Conservation (phyloP, 73 alveolate genomes). For the Tetrahymena malaccensis region DNA sequence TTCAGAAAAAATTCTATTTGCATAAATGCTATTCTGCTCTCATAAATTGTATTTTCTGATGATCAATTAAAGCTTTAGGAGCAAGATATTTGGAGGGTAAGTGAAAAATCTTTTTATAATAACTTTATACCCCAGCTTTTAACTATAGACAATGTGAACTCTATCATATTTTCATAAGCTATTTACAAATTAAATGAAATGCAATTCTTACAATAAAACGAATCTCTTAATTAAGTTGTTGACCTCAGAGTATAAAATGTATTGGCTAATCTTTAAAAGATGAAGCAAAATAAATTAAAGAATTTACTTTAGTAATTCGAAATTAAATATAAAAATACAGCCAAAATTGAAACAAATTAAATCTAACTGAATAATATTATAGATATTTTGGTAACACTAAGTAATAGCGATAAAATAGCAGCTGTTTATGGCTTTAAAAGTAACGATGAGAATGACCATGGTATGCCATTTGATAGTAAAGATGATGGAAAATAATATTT, state of each 20-base stretch:
- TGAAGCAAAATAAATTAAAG: background rate
- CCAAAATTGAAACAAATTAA: background rate
- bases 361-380: background rate
- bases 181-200: background rate
- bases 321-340: background rate
- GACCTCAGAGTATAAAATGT: background rate
- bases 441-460: background rate
- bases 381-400: background rate
- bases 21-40: background rate
- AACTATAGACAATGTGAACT: background rate
- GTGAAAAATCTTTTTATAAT: background rate
- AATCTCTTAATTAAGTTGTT: background rate
- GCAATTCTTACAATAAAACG: background rate
- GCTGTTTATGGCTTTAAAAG: background rate
- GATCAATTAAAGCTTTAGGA: background rate
- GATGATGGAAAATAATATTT: background rate
- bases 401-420: background rate
- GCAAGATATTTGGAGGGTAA: background rate
- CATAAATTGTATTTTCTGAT: background rate
- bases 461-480: background rate
- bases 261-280: background rate
- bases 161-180: background rate
- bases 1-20: background rate
- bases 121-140: background rate
- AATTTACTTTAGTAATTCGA: too few relatives aligned